Conservation (phyloP, 768 basidiomycete species). For the Hypholoma sublateritium region DNA sequence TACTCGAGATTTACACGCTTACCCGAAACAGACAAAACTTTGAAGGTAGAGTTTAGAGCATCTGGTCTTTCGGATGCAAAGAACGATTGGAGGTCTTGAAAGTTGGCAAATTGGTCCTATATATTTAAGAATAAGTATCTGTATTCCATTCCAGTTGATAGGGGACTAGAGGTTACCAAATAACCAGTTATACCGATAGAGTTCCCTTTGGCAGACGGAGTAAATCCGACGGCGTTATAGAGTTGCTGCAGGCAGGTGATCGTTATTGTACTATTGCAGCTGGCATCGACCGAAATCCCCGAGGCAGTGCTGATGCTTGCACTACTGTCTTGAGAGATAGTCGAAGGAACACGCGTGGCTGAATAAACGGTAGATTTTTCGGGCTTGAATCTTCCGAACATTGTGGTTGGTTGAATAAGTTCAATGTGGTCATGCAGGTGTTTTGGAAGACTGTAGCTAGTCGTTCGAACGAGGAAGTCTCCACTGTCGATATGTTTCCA, state of each 20-base stretch:
- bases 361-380: constrained; percentile 33
- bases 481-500: constrained; percentile 57
- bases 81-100: constrained; percentile 48
- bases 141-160: not conserved
- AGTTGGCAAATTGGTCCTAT: constrained; percentile 50
- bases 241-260: constrained; percentile 52
- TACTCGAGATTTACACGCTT: not conserved
- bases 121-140: not conserved
- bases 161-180: constrained; percentile 22
- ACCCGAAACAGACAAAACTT: constrained; percentile 55
- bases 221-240: constrained; percentile 52
- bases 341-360: constrained; percentile 21
- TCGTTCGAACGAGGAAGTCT: constrained; percentile 62
- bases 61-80: constrained; percentile 42
- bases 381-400: constrained; percentile 41
- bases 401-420: constrained; percentile 71
- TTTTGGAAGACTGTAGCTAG: constrained; percentile 64
- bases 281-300: constrained; percentile 42
- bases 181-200: constrained; percentile 57
- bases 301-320: constrained; percentile 20
- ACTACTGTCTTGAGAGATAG: constrained; percentile 8
- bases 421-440: constrained; percentile 61
- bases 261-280: constrained; percentile 51
- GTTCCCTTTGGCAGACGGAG: constrained; percentile 41
- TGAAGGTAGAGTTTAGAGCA: constrained; percentile 49